A percentile compares a stretch with the other conserved stretches of the same genome.
phyloP scores from a whole-genome alignment of 768 basidiomycete species.

The Suillus clintonianus region DNA sequence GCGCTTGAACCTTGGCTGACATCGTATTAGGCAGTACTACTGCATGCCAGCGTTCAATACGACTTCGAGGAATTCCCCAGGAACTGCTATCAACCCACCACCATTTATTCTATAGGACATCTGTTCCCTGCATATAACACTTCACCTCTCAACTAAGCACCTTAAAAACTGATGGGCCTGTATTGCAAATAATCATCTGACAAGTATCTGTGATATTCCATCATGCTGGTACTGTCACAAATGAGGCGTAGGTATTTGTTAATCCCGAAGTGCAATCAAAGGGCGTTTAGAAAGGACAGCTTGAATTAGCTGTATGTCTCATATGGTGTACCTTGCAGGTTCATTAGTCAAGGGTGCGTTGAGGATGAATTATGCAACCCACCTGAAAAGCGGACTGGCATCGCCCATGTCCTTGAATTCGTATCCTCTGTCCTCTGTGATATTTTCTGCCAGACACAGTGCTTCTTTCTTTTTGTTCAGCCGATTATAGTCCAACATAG shows the following conservation, averaged over 20 bases:
- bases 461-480: constrained; percentile 53
- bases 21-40: not conserved
- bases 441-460: constrained; percentile 43
- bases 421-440: constrained; percentile 39
- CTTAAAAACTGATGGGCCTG: not conserved
- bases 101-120: not conserved
- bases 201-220: not conserved
- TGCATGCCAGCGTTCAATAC: not conserved
- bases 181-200: not conserved
- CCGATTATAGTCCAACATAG: constrained; percentile 51
- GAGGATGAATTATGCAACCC: not conserved
- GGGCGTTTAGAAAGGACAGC: too few species aligned
- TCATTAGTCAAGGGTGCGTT: not conserved
- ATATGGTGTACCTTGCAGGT: not conserved
- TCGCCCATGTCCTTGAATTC: constrained; percentile 53
- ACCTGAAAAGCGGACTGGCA: constrained; percentile 58
- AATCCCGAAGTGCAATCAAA: not conserved
- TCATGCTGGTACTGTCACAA: not conserved
- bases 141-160: not conserved
- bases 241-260: not conserved
- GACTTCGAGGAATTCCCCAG: not conserved
- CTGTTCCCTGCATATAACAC: too few species aligned
- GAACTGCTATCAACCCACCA: not conserved
- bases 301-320: not conserved
- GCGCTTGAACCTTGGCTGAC: too few species aligned